These are phyloP conservation scores for Cladosporium colombiae DNA, from an alignment of 2,329 filamentous ascomycete species.

Conservation along the genomic window DNA sequence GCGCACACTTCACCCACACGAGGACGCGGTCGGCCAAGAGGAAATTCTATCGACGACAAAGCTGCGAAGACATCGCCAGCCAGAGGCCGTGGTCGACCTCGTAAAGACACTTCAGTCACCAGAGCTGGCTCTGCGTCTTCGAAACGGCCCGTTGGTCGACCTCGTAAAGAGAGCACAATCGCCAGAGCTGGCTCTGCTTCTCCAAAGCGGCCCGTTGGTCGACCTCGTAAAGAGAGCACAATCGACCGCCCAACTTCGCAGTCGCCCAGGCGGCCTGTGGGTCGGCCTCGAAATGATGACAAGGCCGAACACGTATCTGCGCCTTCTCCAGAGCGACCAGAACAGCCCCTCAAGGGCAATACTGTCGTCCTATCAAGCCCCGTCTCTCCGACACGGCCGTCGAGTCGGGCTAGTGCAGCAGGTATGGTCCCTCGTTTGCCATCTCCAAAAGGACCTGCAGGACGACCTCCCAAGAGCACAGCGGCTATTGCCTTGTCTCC, in stretches of 20 bases:
- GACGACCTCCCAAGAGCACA: not conserved
- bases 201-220: slow-evolving; percentile 11
- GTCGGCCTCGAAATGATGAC: not conserved
- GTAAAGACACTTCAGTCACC: not conserved
- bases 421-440: not conserved
- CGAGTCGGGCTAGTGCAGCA: not conserved
- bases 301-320: not conserved
- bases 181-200: not conserved
- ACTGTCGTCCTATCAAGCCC: not conserved
- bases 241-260: not conserved
- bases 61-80: not conserved
- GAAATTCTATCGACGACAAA: not conserved
- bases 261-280: slow-evolving; percentile 10
- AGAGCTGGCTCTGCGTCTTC: not conserved
- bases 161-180: not conserved
- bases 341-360: not conserved
- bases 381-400: not conserved
- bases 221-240: not conserved
- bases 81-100: not conserved
- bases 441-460: not conserved
- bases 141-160: slow-evolving; percentile 7
- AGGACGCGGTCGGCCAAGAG: slow-evolving; percentile 24
- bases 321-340: not conserved
- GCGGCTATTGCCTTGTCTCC: not conserved
- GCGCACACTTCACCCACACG: slow-evolving; percentile 10